Evolutionary conservation across 192 early-diverging fungal species (phyloP), one percentile per base, ranked within the genome.

Genomic region (Phycomyces nitens): DNA sequence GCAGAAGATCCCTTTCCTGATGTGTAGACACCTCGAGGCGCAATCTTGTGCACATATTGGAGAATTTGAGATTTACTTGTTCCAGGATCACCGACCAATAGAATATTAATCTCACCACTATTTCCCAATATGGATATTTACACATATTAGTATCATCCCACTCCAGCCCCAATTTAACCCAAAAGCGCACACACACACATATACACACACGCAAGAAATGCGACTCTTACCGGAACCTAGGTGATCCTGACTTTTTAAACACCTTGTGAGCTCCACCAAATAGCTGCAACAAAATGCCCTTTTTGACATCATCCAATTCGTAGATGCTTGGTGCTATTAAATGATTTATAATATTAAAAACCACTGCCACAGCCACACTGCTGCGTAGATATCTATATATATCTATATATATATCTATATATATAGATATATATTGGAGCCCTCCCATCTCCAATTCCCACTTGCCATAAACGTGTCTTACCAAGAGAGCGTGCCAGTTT

Each of bases 231-330:
- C 65, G 53, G 44, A 68, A 74, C 3, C 82, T 76, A 12, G 89
- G 89, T 6, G 87, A 80, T 16, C 89, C 90, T 41, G 82, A 82
- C 58, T 79, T 85, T 10, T 71, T 73, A 60, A 87, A 82, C 64
- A 84, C 85, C 80, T 97, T 97, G 77, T 92, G 88, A 22, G 91
- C 85, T 9, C 95, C 97, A 55, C 97, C 97, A 83, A 99, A 97
- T 54, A 99, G 78, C 71, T 97, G 95, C 67, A 99, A 73, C 40
- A 99, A 72, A 27, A 96, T 86, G 4, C 94, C 97, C 72, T 96
- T 95, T 80, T 99, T 99, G n/a, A 97, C 93, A 75, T 97, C 94
- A 29, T 97, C 93, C 78, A 97, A 82, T 68, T 94, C 95, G 63
- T 84, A 96, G 68, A 99, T 96, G 59, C 91, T 92, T 42, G 97